Base-by-base conservation (phyloP, 208 protist species). In the Crithidia fasciculata region DNA sequence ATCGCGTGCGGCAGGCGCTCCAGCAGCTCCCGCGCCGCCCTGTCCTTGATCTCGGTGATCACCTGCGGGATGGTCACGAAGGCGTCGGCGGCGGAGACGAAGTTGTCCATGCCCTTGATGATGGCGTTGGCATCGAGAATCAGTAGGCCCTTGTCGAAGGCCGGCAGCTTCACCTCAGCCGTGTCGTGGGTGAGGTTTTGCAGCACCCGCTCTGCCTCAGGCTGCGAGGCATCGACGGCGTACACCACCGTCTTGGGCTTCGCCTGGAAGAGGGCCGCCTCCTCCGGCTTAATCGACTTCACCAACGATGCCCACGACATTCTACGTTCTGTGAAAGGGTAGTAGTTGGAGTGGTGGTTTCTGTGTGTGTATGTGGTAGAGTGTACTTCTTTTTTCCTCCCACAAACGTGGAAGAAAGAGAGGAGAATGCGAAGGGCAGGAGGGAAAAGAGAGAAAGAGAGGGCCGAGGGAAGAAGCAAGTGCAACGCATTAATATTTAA, bases 1-100 rank as follows among this genome's bases (percentile, higher is more conserved):
- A 98, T 43, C 6, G 63, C 62, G 58, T 92, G 76, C 18, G 92
- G 91, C 37, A 97, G 80, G 0, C 85, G 70, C 56, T 91, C 78
- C 50, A 98, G 71, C 62, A 94, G 74, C 19, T 90, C 84, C 6
- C 89, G 85, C 5, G 93, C 80, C 8, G 82, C 80, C 2, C 78
- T 63, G 73, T 98, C 94, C 0, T 87, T 83, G 40, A 97, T 84
- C 73, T 98, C 94, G 0, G 36, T 15, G 28, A 98, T 69, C 37
- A 98, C 96, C 60, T 97, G 90, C 28, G 88, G 66, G 3, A 88
- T 94, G 0, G 96, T 98, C 10, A 96, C 86, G 59, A 95, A 74
- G 15, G 69, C 89, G 68, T 96, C 94, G 0, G 92, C 90, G 65
- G 81, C 71, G 44, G 76, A 82, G 36, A 76, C 59, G 41, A 93